Conservation (phyloP, 306 rosid genomes). For the Dryas alaskensis region DNA sequence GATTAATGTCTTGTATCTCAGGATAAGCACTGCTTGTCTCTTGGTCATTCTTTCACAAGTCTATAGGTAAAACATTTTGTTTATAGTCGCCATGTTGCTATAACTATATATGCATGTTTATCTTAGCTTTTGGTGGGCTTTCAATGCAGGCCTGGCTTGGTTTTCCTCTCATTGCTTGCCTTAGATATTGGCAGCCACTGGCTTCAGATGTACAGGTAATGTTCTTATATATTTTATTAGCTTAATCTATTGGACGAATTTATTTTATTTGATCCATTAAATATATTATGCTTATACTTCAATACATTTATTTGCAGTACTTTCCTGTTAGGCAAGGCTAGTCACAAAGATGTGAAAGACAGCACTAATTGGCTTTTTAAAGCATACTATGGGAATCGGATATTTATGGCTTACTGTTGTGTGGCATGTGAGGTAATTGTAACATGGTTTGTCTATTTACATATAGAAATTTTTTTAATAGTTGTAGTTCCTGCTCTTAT, state of each 20-base stretch:
- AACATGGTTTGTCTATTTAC: slow-evolving; percentile 8
- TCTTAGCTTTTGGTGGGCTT: slow-evolving; percentile 38
- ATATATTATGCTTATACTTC: slow-evolving; percentile 26
- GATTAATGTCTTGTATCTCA: too few species aligned
- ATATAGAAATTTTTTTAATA: background rate
- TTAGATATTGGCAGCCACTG: slow-evolving; percentile 98
- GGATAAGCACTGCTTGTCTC: slow-evolving; percentile 22
- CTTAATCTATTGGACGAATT: slow-evolving; percentile 12
- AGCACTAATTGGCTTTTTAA: slow-evolving; percentile 90
- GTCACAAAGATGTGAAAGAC: slow-evolving; percentile 98
- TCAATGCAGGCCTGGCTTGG: slow-evolving; percentile 78
- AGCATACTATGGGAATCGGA: slow-evolving; percentile 87
- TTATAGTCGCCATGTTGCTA: slow-evolving; percentile 17
- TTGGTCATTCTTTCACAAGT: slow-evolving; percentile 89
- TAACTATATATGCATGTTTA: slow-evolving; percentile 20
- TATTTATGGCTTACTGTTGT: slow-evolving; percentile 98
- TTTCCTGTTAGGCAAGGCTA: slow-evolving; percentile 82
- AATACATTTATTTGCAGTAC: slow-evolving; percentile 55
- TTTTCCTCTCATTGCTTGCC: slow-evolving; percentile 83
- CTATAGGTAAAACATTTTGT: slow-evolving; percentile 54
- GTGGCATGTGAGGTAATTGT: slow-evolving; percentile 81
- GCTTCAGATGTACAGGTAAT: slow-evolving; percentile 99
- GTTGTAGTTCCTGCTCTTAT: background rate
- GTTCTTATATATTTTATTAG: too few species aligned
- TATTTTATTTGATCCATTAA: background rate